These are phyloP conservation scores for Tilletia setariae DNA, from an alignment of 1,284 basidiomycete genomes.

Conservation along the genomic window DNA sequence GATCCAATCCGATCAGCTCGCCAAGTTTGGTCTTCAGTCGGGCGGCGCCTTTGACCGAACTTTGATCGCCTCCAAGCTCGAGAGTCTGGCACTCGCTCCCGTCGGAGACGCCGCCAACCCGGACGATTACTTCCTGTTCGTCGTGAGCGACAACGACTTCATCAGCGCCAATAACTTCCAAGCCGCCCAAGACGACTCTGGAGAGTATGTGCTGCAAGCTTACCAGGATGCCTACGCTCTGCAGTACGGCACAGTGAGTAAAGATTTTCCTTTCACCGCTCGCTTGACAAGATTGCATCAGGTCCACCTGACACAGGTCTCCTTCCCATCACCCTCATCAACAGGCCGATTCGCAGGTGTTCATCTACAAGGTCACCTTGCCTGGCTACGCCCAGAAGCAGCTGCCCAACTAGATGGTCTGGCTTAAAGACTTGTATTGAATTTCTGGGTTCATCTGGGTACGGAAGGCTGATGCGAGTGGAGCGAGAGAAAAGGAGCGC, in stretches of 20 bases:
- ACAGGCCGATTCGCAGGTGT: conserved; percentile 62
- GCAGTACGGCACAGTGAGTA: conserved; percentile 18
- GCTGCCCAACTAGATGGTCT: not conserved
- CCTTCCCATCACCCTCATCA: not conserved
- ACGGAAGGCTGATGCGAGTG: no score
- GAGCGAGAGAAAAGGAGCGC: no score
- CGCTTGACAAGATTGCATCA: not conserved
- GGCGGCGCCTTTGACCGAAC: conserved; percentile 56
- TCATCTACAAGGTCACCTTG: conserved; percentile 67
- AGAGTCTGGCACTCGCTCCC: conserved; percentile 65
- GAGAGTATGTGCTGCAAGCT: conserved; percentile 24
- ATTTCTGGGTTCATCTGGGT: no score
- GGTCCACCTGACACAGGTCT: not conserved
- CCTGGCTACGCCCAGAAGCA: conserved; percentile 55
- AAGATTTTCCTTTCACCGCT: not conserved
- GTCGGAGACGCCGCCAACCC: conserved; percentile 60
- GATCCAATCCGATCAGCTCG: conserved; percentile 59
- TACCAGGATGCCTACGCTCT: conserved; percentile 35
- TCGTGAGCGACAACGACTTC: conserved; percentile 68
- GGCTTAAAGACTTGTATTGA: no score
- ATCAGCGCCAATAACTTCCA: conserved; percentile 63
- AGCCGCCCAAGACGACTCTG: conserved; percentile 30
- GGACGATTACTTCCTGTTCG: conserved; percentile 68
- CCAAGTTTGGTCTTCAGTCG: conserved; percentile 64
- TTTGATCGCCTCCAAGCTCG: conserved; percentile 68